Evolutionary conservation across 2,329 filamentous ascomycete species (phyloP), one percentile per base, ranked within the genome.

Genomic region (Verticillium dahliae): DNA sequence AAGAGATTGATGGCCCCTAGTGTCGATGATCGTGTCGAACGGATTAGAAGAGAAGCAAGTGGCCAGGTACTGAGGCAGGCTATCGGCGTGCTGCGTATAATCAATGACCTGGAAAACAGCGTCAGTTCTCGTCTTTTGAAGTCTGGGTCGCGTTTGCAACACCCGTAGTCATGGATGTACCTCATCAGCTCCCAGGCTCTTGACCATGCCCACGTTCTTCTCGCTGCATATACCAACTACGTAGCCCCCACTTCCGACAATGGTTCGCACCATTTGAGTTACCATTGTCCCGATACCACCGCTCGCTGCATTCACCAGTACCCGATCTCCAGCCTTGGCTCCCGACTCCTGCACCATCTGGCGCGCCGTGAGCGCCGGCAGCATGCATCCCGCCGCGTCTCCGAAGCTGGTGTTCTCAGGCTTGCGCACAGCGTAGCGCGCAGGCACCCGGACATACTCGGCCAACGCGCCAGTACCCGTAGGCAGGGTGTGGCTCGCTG

Each of bases 301-400:
- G 65, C 80, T 81, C 22, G 79, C 81, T 3, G 79, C 81, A 64
- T 82, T 81, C 4, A 83, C 71, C 56, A 84, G 65, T 39, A 82
- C 77, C 2, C 74, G 69, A 41, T 76, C 70, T 0, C 79, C 75
- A 33, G 65, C 65, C 65, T 74, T 70, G 62, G 74, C 70, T 1
- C 70, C 73, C 2, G 78, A 76, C 22, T 75, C 70, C 10, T 69
- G 68, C 31, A 79, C 67, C 50, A 75, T 72, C 59, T 75, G 63
- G 18, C 78, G 77, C 9, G 76, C 77, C 34, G 62, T 64, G 60
- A 74, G 69, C 6, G 72, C 76, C 5, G 75, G 72, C 35, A 78
- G 68, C n/a, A 74, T 63, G 33, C 77, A 69, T 1, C 76, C 75
- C 0, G 76, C 73, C 1, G 71, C 76, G 45, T 79, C 70, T 37